phyloP scores from a whole-genome alignment of 2,329 filamentous ascomycete genomes.

The Verticillium albo-atrum region DNA sequence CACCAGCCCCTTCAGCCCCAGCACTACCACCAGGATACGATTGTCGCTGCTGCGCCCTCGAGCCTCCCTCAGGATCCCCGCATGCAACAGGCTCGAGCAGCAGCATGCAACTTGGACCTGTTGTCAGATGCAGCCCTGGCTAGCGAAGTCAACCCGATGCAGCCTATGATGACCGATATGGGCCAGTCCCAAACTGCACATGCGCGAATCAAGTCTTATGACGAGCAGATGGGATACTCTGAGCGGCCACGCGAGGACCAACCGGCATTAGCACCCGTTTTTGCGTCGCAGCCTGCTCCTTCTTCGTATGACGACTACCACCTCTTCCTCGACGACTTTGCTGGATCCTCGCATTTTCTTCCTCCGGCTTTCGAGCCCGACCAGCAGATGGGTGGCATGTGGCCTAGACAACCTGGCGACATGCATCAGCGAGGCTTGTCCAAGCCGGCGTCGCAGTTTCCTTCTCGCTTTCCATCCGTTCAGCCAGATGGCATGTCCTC shows the following conservation, averaged over 20 bases:
- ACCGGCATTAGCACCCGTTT: constrained; percentile 34
- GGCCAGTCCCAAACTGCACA: constrained; percentile 34
- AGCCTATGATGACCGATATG: constrained; percentile 43
- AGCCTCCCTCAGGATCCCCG: constrained; percentile 43
- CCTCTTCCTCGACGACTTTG: constrained; percentile 54
- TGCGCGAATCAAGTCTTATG: constrained; percentile 43
- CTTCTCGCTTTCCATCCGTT: constrained; percentile 50
- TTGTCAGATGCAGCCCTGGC: constrained; percentile 56
- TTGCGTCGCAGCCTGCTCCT: constrained; percentile 31
- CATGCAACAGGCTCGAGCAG: constrained; percentile 31
- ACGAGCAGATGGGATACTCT: constrained; percentile 41
- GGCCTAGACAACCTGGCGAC: constrained; percentile 39
- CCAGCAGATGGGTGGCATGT: constrained; percentile 44
- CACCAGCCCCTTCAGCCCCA: constrained; percentile 14
- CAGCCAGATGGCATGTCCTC: constrained; percentile 47
- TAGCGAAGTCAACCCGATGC: constrained; percentile 50
- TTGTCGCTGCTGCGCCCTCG: constrained; percentile 30
- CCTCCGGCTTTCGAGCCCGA: constrained; percentile 51
- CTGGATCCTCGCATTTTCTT: constrained; percentile 48
- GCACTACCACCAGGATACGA: constrained; percentile 36
- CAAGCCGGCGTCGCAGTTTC: constrained; percentile 47
- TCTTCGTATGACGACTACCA: constrained; percentile 52
- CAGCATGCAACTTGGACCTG: constrained; percentile 53
- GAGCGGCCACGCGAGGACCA: constrained; percentile 45
- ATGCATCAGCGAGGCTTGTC: constrained; percentile 34